Evolutionary conservation across 225 moss, liverwort and hornwort genomes (phyloP).

Genomic region (Sphagnum tenellum): DNA sequence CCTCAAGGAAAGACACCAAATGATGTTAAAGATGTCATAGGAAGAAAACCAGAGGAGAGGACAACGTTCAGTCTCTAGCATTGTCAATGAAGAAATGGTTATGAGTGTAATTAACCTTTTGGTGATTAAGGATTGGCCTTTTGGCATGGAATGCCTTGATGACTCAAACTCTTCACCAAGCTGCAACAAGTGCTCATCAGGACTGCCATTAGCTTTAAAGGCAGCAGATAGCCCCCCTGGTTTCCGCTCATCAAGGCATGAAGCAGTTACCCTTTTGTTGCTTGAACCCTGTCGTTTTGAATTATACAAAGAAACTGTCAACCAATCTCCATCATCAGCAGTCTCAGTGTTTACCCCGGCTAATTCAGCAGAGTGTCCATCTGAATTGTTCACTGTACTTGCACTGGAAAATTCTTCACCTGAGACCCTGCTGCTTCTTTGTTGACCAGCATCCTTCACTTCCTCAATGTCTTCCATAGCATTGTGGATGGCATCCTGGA

Average conservation of each 20-base stretch:
- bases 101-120: constrained; percentile 26
- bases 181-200: constrained; percentile 76
- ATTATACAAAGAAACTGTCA: constrained; percentile 35
- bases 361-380: constrained; percentile 23
- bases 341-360: constrained; percentile 6
- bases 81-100: too few species aligned
- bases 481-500: constrained; percentile 1
- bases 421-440: constrained; percentile 6
- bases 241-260: constrained; percentile 42
- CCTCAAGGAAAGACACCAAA: too few species aligned
- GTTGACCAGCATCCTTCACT: constrained; percentile 10
- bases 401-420: constrained; percentile 10
- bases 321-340: constrained; percentile 75
- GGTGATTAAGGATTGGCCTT: constrained; percentile 25
- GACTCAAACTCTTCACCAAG: constrained; percentile 92
- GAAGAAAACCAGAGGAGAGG: too few species aligned
- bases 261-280: constrained; percentile 64
- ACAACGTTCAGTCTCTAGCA: too few species aligned
- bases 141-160: constrained; percentile 44
- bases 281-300: constrained; percentile 59
- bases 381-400: constrained; percentile 25
- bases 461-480: constrained; percentile 16
- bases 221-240: constrained; percentile 84
- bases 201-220: constrained; percentile 51
- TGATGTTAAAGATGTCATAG: too few species aligned